Evolutionary conservation across 2,329 filamentous ascomycete species (phyloP), one percentile per base, ranked within the genome.

Genomic region (Alternaria triticimaculans): DNA sequence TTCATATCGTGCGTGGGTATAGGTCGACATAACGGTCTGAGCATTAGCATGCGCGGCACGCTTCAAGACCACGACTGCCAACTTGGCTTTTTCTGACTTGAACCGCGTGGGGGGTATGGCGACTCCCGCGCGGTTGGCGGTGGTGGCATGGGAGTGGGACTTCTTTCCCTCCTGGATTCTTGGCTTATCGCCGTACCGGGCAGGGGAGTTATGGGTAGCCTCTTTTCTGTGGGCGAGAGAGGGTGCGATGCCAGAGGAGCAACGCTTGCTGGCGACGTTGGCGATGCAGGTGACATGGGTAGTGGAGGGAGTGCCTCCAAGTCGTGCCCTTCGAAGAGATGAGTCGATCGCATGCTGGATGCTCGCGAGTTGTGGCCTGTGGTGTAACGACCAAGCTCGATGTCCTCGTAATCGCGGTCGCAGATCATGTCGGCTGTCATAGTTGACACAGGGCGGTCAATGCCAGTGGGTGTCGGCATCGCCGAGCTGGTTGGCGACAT

Each of bases 361-460:
- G 58, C 21, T 12, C 37, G 50, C 6, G 69, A 71, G 26, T 64
- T 68, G 12, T 48, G 54, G 12, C 57, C 58, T 3, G 67, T 67
- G 3, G 68, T 67, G 51, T 58, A 70, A 23, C 51, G 63, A 3
- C 73, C 73, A 28, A 77, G 43, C 44, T 76, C 72, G 4, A 76
- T 72, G 20, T 75, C 72, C 3, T 72, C 64, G 48, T 71, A 72
- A 50, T 68, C 67, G 5, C 55, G 63, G n/a, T 66, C 65, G 23
- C 59, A 69, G 11, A 71, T 55, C 41, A 67, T 59, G 23, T 72
- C 64, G 2, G 58, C 59, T 3, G 70, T 70, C n/a, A 65, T 67
- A 11, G 51, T 44, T 18, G 67, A 68, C n/a, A 55, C 53, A 3
- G 58, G 59, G 18, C 56, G 21, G 12, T 33, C 25, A 15, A n/a